Conservation (phyloP, 225 moss, liverwort and hornwort species). For the Marchantia paleacea region DNA sequence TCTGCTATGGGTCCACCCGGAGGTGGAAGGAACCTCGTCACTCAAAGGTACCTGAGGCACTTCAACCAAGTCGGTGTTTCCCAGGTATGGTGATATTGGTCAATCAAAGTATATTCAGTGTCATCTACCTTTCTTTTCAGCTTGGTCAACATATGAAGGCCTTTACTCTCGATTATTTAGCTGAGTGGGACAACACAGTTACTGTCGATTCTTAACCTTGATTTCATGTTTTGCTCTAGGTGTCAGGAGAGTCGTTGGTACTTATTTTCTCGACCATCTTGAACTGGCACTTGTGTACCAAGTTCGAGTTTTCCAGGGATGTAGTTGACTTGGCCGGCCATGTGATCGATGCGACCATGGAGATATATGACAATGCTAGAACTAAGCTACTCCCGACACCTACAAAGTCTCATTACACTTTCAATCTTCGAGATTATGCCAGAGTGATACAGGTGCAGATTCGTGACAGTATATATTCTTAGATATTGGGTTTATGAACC, state of each 20-base stretch:
- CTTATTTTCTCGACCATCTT: constrained; percentile 90
- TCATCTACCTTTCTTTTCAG: not conserved
- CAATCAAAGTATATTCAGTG: not conserved
- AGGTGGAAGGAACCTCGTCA: constrained; percentile 81
- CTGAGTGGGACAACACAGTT: not conserved
- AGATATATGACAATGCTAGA: constrained; percentile 72
- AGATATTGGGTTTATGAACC: not conserved
- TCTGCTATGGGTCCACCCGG: constrained; percentile 94
- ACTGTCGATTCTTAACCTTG: not conserved
- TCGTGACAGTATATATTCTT: not conserved
- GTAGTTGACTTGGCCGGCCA: constrained; percentile 41
- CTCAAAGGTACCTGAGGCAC: constrained; percentile 76
- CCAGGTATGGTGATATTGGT: constrained; percentile 32
- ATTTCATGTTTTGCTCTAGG: constrained; percentile 31
- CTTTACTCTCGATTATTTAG: not conserved
- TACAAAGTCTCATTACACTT: constrained; percentile 85
- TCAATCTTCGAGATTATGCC: constrained; percentile 92
- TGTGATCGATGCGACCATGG: constrained; percentile 71
- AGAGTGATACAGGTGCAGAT: constrained; percentile 70
- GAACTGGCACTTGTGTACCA: constrained; percentile 69
- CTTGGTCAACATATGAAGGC: not conserved
- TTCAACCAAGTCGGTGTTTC: constrained; percentile 83
- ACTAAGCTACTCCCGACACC: constrained; percentile 76
- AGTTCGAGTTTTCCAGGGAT: constrained; percentile 49
- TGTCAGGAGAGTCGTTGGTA: constrained; percentile 64